Base-by-base conservation (phyloP, 345 rosid genomes). In the Eutrema japonicum region DNA sequence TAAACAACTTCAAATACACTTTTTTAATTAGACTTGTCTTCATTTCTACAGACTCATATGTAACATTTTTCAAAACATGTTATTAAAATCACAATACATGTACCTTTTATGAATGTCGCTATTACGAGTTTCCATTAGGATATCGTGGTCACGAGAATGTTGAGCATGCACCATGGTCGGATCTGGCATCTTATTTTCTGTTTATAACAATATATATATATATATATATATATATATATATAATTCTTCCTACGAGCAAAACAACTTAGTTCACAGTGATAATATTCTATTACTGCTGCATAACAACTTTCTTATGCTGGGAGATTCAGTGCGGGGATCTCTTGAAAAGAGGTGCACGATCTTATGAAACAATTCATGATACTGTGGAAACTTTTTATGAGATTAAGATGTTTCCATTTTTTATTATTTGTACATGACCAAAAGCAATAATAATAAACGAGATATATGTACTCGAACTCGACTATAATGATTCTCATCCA, bases 281-380 rank as follows among this genome's bases (percentile, higher is more conserved):
- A 40, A 10, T 40, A 38, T 40, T 40, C 0, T 9, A 40, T 41
- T 41, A 41, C 45, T 10, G n/a, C 12, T 9, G 11, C 12, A 40
- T 38, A 13, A 26, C 11, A 13, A 26, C n/a, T 13, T 53, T 40
- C 14, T 11, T 41, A 61, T 60, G 53, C 13, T 42, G 62, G 26
- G 48, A 45, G 46, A 63, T 73, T 47, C 59, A 56, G 50, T 55
- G 58, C 10, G 7, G 42, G 10, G 11, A 29, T 73, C 42, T 73
- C 65, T 73, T 55, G 77, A 29, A 64, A 55, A 36, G 8, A 47
- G 66, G 27, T 27, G 26, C 13, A 65, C 16, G 32, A 56, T 64
- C 64, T 73, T 64, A 46, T 56, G 47, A 26, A 55, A 65, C 56
- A 55, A 66, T 40, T 42, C 60, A 33, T n/a, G n/a, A n/a, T 49